Base-by-base conservation (phyloP, 2,329 filamentous ascomycete genomes). In the Ramichloridium luteum region DNA sequence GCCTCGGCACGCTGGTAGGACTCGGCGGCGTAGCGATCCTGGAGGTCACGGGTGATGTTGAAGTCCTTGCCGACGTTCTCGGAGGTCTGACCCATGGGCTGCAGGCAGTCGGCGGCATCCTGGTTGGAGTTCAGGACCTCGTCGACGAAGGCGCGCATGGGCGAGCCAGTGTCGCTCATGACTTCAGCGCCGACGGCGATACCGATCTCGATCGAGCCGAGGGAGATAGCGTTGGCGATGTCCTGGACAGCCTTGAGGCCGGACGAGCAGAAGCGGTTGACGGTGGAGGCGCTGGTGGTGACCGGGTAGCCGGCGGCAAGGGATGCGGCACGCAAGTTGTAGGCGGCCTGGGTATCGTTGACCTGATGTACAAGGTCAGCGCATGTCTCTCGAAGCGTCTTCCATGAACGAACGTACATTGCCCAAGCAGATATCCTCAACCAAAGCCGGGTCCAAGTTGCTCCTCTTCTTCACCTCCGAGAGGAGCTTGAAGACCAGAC, bases 251-350 rank as follows among this genome's bases (percentile, higher is more conserved):
- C 86, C 62, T 94, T 92, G 44, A 98, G 77, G 20, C 90, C 90
- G 0, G 86, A 94, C 22, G 84, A 92, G 70, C 90, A 98, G 76
- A 98, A 96, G 40, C 90, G 80, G 69, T 96, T 96, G 36, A 93
- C 70, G 26, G 80, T 77, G 26, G 72, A 86, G 42, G 80, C 83
- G 43, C 75, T 73, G 29, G 82, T 71, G 5, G 88, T 94, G 65
- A 90, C 86, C 46, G 90, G 86, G 67, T 90, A 93, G 47, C 90
- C 90, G 36, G 90, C 90, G 28, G 84, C 82, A 40, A 96, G 79
- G 41, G 80, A 70, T 27, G 90, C 84, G 31, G 86, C 84, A 48
- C 90, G 88, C 51, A 80, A 67, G 58, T 92, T 88, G 72, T 94
- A 94, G 35, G 88, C 75, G 35, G 86, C 82, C 59, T 90, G 88